phyloP scores from a whole-genome alignment of 495 filamentous ascomycete genomes.

The Apodospora peruviana region DNA sequence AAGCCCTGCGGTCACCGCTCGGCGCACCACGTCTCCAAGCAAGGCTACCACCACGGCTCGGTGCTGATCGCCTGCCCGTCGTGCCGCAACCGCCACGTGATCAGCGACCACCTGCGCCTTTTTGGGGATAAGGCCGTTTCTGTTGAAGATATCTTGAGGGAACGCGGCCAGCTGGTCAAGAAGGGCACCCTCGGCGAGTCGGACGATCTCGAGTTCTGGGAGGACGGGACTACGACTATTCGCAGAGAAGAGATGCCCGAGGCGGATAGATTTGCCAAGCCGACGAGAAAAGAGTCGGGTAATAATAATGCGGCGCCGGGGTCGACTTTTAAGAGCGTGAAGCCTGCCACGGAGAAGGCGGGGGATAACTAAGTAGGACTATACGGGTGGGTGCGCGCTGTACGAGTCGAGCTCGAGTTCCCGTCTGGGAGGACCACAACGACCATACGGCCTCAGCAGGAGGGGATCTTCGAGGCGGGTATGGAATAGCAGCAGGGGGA shows the following conservation, averaged over 20 bases:
- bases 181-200: slow-evolving; percentile 50
- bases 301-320: no score
- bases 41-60: slow-evolving; percentile 85
- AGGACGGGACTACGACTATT: slow-evolving; percentile 46
- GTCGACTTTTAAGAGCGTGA: slow-evolving; percentile 21
- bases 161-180: slow-evolving; percentile 61
- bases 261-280: no score
- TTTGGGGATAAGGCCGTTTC: slow-evolving; percentile 63
- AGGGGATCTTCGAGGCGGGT: no score
- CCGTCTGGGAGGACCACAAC: no score
- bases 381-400: no score
- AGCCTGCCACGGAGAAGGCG: no score
- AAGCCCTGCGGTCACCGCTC: slow-evolving; percentile 73
- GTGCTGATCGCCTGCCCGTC: slow-evolving; percentile 80
- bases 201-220: slow-evolving; percentile 66
- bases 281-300: no score
- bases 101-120: slow-evolving; percentile 81
- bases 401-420: no score
- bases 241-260: slow-evolving; percentile 5
- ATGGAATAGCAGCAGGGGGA: no score
- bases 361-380: no score
- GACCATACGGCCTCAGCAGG: no score
- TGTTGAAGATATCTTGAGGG: slow-evolving; percentile 64
- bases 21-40: slow-evolving; percentile 75
- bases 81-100: slow-evolving; percentile 82